These are phyloP conservation scores for Allomyces javanicus DNA, from an alignment of 192 early-diverging fungal genomes.

Conservation along the genomic window DNA sequence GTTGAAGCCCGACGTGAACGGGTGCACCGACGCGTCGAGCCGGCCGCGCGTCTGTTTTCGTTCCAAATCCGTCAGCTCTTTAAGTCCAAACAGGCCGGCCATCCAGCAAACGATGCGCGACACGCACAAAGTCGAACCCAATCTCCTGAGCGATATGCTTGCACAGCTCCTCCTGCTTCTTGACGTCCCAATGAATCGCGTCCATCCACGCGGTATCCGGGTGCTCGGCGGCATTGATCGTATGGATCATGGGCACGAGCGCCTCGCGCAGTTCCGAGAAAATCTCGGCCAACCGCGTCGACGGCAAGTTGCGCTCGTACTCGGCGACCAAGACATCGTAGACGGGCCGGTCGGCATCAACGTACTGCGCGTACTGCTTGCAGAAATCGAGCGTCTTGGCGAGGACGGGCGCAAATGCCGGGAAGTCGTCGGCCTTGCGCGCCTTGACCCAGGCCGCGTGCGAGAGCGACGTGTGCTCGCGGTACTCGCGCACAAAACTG, in stretches of 20 bases:
- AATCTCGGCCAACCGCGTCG: slow-evolving; percentile 10
- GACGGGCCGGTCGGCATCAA: slow-evolving; percentile 15
- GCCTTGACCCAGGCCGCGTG: slow-evolving; percentile 14
- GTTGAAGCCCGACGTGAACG: slow-evolving; percentile 15
- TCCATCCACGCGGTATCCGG: slow-evolving; percentile 13
- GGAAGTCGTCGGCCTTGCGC: slow-evolving; percentile 13
- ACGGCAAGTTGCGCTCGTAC: slow-evolving; percentile 19
- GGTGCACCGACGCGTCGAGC: slow-evolving; percentile 17
- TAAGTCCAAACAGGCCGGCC: too few relatives aligned
- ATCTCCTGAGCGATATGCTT: slow-evolving; percentile 16
- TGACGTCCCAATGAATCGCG: slow-evolving; percentile 11
- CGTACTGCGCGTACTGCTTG: slow-evolving; percentile 12
- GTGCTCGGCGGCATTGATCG: slow-evolving; percentile 18
- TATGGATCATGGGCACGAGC: slow-evolving; percentile 17
- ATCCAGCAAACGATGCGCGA: too few relatives aligned
- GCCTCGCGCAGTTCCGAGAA: slow-evolving; percentile 14
- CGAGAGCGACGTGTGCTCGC: not conserved
- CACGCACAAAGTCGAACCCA: slow-evolving; percentile 15
- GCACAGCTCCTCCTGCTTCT: slow-evolving; percentile 15
- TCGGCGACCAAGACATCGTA: slow-evolving; percentile 14
- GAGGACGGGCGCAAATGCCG: slow-evolving; percentile 16
- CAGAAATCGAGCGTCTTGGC: slow-evolving; percentile 10
- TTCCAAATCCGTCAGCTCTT: too few relatives aligned
- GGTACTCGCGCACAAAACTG: not conserved
- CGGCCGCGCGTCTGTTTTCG: slow-evolving; percentile 6